Evolutionary conservation across 2,329 filamentous ascomycete genomes (phyloP).

Genomic region (Sarocladiaceae sp.): DNA sequence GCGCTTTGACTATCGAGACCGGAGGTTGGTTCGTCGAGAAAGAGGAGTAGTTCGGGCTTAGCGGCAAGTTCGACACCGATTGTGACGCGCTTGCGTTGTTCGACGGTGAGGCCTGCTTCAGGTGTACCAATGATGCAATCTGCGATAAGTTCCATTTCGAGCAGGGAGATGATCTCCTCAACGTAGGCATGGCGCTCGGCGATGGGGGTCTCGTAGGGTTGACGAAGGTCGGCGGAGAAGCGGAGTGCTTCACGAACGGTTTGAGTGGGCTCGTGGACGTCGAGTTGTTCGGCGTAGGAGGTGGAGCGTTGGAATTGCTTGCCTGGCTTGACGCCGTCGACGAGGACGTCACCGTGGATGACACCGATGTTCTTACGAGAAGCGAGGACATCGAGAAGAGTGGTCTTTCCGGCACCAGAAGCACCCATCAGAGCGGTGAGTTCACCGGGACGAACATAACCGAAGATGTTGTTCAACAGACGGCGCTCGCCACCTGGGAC

Average conservation of each 20-base stretch:
- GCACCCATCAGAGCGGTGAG: slow-evolving; percentile 79
- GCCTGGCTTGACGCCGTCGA: slow-evolving; percentile 52
- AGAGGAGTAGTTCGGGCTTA: slow-evolving; percentile 71
- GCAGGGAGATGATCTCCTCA: slow-evolving; percentile 54
- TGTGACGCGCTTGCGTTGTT: slow-evolving; percentile 72
- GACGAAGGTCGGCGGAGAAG: slow-evolving; percentile 59
- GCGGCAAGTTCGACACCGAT: slow-evolving; percentile 88
- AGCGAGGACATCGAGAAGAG: slow-evolving; percentile 71
- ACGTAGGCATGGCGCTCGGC: slow-evolving; percentile 56
- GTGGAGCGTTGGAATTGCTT: slow-evolving; percentile 59
- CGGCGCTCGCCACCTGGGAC: slow-evolving; percentile 52
- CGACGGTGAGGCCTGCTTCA: slow-evolving; percentile 67
- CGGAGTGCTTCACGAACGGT: slow-evolving; percentile 60
- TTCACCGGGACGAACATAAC: slow-evolving; percentile 72
- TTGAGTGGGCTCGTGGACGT: slow-evolving; percentile 57
- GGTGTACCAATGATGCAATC: slow-evolving; percentile 55
- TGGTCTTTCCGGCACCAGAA: slow-evolving; percentile 85
- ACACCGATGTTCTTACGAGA: slow-evolving; percentile 58
- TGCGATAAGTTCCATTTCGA: slow-evolving; percentile 56
- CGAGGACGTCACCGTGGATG: slow-evolving; percentile 51
- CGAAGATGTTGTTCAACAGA: slow-evolving; percentile 53
- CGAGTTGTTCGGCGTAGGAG: slow-evolving; percentile 59
- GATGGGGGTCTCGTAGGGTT: slow-evolving; percentile 48
- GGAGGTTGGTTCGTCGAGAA: slow-evolving; percentile 75
- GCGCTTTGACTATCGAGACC: slow-evolving; percentile 61